Evolutionary conservation across 495 filamentous ascomycete genomes (phyloP).

Genomic region (Podospora appendiculata): DNA sequence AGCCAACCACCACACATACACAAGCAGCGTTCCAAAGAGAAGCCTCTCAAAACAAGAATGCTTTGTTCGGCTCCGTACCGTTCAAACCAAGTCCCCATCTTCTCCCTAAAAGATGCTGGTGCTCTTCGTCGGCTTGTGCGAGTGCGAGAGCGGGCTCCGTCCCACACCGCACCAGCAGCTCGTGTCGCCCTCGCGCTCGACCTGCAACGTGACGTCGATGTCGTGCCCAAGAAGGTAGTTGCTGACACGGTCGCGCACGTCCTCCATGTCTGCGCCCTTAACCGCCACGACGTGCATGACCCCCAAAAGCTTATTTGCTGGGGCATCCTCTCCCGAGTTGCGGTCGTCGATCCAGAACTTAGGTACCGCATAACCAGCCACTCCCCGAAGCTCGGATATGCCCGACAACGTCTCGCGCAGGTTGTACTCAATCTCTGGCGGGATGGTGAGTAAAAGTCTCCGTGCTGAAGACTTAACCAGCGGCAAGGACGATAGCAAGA

Average conservation of each 20-base stretch:
- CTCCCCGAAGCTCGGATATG: conserved; percentile 73
- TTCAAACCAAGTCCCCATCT: conserved; percentile 5
- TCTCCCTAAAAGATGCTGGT: conserved; percentile 15
- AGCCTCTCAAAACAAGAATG: conserved; percentile 2
- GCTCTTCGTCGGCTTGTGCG: conserved; percentile 14
- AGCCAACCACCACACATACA: conserved; percentile 1
- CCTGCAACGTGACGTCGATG: conserved; percentile 67
- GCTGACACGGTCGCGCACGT: conserved; percentile 61
- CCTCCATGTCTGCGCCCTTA: conserved; percentile 62
- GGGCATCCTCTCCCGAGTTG: conserved; percentile 23
- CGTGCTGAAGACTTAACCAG: conserved; percentile 79
- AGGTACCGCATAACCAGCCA: conserved; percentile 77
- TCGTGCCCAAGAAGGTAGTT: conserved; percentile 51
- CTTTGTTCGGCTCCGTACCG: background rate
- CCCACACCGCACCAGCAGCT: conserved; percentile 69
- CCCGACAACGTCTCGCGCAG: conserved; percentile 79
- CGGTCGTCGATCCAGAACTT: conserved; percentile 92
- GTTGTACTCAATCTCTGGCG: conserved; percentile 79
- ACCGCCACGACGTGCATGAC: conserved; percentile 77
- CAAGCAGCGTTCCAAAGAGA: conserved; percentile 1
- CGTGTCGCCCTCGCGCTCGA: conserved; percentile 65
- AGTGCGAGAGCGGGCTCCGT: conserved; percentile 21
- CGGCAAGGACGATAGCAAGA: conserved; percentile 80
- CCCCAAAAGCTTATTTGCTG: conserved; percentile 52
- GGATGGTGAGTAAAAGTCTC: conserved; percentile 73